Conservation (phyloP, 116 monocot species). For the Phalaenopsis hybrid region DNA sequence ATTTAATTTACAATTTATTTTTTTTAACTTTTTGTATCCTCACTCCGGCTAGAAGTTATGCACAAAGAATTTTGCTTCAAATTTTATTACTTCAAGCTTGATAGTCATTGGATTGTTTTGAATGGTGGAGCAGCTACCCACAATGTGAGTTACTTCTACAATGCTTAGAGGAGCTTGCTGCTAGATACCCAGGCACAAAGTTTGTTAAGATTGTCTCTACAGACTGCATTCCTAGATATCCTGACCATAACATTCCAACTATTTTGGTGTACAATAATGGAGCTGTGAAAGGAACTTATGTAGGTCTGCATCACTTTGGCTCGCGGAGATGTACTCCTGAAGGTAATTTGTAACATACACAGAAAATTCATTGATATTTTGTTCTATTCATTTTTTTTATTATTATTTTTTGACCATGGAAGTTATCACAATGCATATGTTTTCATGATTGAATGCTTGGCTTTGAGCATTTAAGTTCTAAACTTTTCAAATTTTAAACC, state of each 20-base stretch:
- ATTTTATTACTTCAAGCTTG: background rate
- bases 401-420: background rate
- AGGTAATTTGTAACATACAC: constrained; percentile 33
- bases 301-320: constrained; percentile 81
- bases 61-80: background rate
- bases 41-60: too few relatives aligned
- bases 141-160: constrained; percentile 62
- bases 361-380: background rate
- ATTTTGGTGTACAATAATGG: constrained; percentile 84
- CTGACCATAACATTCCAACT: constrained; percentile 83
- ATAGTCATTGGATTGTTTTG: background rate
- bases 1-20: background rate
- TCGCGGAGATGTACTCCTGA: constrained; percentile 77
- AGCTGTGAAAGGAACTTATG: constrained; percentile 82
- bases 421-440: background rate
- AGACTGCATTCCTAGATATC: constrained; percentile 95
- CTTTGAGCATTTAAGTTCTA: background rate
- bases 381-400: background rate
- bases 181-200: constrained; percentile 79
- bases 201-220: constrained; percentile 97
- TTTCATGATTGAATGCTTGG: background rate
- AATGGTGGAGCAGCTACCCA: constrained; percentile 44
- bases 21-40: background rate
- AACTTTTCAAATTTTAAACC: background rate
- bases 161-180: constrained; percentile 81